A percentile compares a stretch with the other conserved stretches of the same genome.
phyloP scores from a whole-genome alignment of 169 alveolate genomes.

The Babesia ovis region DNA sequence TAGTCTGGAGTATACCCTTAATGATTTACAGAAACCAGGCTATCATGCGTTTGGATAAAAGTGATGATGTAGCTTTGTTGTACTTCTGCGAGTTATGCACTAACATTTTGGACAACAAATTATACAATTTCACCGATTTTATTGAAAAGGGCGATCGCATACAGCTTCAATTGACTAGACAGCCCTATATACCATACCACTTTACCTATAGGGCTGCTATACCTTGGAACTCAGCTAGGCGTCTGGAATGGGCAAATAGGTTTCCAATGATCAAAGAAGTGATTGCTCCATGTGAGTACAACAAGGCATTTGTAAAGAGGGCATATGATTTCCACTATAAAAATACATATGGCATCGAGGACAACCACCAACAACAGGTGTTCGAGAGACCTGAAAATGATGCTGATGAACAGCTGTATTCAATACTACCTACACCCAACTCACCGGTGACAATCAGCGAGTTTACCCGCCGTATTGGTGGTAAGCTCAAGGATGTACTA shows the following conservation, averaged over 20 bases:
- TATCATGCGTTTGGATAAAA: slow-evolving; percentile 29
- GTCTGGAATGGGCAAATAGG: slow-evolving; percentile 31
- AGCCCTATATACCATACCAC: slow-evolving; percentile 25
- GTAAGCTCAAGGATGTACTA: slow-evolving; percentile 47
- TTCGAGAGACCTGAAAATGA: neutral
- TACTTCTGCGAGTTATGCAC: slow-evolving; percentile 32
- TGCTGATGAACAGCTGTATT: neutral
- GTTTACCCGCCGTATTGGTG: slow-evolving; percentile 34
- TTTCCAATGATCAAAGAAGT: slow-evolving; percentile 24
- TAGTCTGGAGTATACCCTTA: slow-evolving; percentile 56
- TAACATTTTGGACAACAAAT: neutral
- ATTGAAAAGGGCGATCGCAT: slow-evolving; percentile 49
- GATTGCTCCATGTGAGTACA: slow-evolving; percentile 12
- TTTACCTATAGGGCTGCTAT: slow-evolving; percentile 23
- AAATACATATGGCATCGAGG: neutral
- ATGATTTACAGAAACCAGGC: slow-evolving; percentile 49
- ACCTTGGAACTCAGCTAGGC: slow-evolving; percentile 41
- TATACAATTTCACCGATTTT: slow-evolving; percentile 17
- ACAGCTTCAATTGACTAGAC: slow-evolving; percentile 30
- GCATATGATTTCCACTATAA: neutral
- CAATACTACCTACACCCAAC: slow-evolving; percentile 17
- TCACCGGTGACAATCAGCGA: slow-evolving; percentile 35
- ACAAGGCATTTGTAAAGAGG: neutral
- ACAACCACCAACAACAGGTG: neutral
- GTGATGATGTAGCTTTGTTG: slow-evolving; percentile 28